These are phyloP conservation scores for Avicennia marina DNA, from an alignment of 257 asterid species.

Conservation along the genomic window DNA sequence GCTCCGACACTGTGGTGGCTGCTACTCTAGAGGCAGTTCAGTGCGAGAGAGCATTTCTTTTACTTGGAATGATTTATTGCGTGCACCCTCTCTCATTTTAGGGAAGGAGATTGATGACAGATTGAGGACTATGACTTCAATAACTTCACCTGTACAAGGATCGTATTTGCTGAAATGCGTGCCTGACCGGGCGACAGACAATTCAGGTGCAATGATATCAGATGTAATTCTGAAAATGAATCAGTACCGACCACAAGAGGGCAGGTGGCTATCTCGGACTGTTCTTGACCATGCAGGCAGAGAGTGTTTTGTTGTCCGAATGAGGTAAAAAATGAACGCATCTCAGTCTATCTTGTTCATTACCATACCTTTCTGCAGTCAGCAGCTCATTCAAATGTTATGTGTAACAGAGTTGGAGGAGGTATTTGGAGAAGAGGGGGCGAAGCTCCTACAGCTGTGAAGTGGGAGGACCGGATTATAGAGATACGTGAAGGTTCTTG, in stretches of 20 bases:
- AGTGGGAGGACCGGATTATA: constrained; percentile 75
- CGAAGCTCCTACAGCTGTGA: constrained; percentile 71
- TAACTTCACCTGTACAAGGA: constrained; percentile 90
- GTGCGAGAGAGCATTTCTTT: constrained; percentile 35
- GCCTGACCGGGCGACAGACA: constrained; percentile 85
- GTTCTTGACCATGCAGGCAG: constrained; percentile 90
- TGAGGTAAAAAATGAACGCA: no score
- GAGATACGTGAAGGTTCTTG: constrained; percentile 83
- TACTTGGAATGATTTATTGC: constrained; percentile 77
- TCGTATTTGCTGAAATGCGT: constrained; percentile 83
- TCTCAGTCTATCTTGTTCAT: no score
- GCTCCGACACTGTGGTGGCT: constrained; percentile 54
- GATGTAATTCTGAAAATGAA: constrained; percentile 84
- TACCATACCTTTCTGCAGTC: no score
- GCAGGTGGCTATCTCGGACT: constrained; percentile 92
- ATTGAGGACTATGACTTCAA: constrained; percentile 49
- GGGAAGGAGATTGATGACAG: constrained; percentile 41
- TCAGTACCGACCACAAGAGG: constrained; percentile 79
- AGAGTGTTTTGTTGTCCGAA: constrained; percentile 79
- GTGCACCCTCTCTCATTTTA: constrained; percentile 64
- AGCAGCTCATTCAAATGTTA: background rate
- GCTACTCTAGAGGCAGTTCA: constrained; percentile 57
- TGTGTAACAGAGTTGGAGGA: constrained; percentile 56
- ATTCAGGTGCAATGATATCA: constrained; percentile 90
- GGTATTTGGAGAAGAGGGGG: constrained; percentile 95